Base-by-base conservation (phyloP, 805 yeast genomes). In the Osmozyma mogii region DNA sequence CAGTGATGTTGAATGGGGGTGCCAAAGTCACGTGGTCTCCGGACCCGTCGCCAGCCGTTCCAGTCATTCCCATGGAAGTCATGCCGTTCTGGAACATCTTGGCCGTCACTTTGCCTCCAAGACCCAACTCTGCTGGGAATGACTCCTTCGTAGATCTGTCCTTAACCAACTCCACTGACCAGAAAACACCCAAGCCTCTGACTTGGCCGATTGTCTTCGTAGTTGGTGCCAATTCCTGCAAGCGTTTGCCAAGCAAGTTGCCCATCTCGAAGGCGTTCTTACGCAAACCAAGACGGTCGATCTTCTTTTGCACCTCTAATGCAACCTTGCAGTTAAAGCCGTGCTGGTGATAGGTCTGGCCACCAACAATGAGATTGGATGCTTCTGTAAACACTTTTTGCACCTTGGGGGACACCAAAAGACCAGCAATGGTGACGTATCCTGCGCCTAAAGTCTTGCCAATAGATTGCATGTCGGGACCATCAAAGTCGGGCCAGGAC, bases 121-220 rank as follows among this genome's bases (percentile, higher is more conserved):
- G 50, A 27, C 55, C 52, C 24, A 54, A 33, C 11, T 47, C 44
- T 24, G 56, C 49, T 19, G 55, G 61, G 36, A 71, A 70, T 9
- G 67, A 56, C 46, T 69, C 70, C 42, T 71, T 73, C 12, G 78
- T 66, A 11, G 44, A 49, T 38, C 61, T 68, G 44, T 75, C 64
- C 43, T 70, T 63, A 35, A 73, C 79, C 29, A 72, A 57, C 49
- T 75, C 82, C 27, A 75, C 43, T 4, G 74, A 58, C 67, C 77
- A 61, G 52, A 75, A 75, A 22, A 72, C 69, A 37, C 81, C 82
- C 34, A 71, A 56, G 31, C 83, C 83, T 52, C 83, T 65, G 22
- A 75, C 66, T 40, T 75, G 76, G 35, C 79, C 82, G 14, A 63
- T 74, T 15, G 46, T 41, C 19, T 26, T 15, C 9, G 38, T 34